These are phyloP conservation scores for Aspergillus mulundensis DNA, from an alignment of 495 filamentous ascomycete genomes.

Conservation along the genomic window DNA sequence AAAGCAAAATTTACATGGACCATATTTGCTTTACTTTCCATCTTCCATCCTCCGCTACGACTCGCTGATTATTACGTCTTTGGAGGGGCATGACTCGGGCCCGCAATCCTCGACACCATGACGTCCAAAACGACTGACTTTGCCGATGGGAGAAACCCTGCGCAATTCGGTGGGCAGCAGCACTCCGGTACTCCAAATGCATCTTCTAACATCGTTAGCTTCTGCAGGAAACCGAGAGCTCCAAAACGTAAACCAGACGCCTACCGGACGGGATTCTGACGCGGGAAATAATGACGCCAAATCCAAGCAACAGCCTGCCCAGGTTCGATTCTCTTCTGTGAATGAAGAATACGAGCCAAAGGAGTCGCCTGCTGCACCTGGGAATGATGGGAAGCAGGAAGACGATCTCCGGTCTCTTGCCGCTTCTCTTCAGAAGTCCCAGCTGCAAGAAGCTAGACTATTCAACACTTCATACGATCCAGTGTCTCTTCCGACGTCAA, in stretches of 20 bases:
- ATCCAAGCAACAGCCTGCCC: conserved; percentile 34
- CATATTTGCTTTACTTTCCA: neutral
- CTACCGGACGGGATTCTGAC: conserved; percentile 21
- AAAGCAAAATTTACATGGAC: conserved; percentile 5
- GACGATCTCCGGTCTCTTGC: conserved; percentile 70
- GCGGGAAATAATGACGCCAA: conserved; percentile 31
- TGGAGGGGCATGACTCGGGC: conserved; percentile 40
- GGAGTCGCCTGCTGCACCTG: conserved; percentile 39
- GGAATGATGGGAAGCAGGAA: conserved; percentile 39
- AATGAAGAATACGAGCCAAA: conserved; percentile 69
- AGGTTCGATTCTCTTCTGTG: conserved; percentile 77
- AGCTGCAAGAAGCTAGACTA: conserved; percentile 76
- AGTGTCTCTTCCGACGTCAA: conserved; percentile 78
- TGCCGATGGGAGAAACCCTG: conserved; percentile 22
- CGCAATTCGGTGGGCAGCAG: conserved; percentile 37
- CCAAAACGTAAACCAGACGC: conserved; percentile 25
- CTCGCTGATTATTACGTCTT: conserved; percentile 6
- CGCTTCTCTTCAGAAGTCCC: conserved; percentile 64
- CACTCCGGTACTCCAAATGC: neutral
- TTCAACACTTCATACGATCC: conserved; percentile 84
- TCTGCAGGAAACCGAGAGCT: conserved; percentile 20
- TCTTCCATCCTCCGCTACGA: neutral
- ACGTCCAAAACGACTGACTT: conserved; percentile 41
- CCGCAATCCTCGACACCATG: conserved; percentile 34
- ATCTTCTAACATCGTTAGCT: conserved; percentile 19